Conservation (phyloP, 768 basidiomycete genomes). For the Calocybe gangraenosa region DNA sequence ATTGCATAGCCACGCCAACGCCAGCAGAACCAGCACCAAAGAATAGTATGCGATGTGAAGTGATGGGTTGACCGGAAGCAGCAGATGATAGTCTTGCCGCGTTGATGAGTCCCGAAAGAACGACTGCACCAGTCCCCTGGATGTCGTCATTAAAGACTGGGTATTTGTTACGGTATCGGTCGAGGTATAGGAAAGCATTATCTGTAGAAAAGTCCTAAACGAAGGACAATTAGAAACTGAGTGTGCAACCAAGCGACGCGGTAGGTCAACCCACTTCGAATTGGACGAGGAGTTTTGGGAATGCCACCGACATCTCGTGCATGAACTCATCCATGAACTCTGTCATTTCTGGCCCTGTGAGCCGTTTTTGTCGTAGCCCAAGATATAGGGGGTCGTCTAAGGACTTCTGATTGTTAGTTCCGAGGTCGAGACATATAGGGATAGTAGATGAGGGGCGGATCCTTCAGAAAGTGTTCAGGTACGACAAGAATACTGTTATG, state of each 20-base stretch:
- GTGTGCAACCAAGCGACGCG: neutral
- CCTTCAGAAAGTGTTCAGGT: slow-evolving; percentile 27
- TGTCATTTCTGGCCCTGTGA: slow-evolving; percentile 59
- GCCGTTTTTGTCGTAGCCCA: slow-evolving; percentile 71
- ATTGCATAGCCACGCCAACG: slow-evolving; percentile 87
- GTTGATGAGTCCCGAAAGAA: slow-evolving; percentile 86
- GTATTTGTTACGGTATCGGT: slow-evolving; percentile 69
- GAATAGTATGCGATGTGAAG: slow-evolving; percentile 67
- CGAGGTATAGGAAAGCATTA: slow-evolving; percentile 84
- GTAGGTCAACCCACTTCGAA: slow-evolving; percentile 53
- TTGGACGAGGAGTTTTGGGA: slow-evolving; percentile 82
- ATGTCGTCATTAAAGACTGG: slow-evolving; percentile 90
- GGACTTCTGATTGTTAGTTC: slow-evolving; percentile 79
- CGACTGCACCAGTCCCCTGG: slow-evolving; percentile 88
- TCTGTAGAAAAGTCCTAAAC: slow-evolving; percentile 85
- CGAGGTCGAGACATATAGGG: slow-evolving; percentile 84
- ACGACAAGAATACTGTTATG: neutral
- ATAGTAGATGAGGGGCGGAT: slow-evolving; percentile 75
- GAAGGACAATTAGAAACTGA: neutral
- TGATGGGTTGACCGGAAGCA: slow-evolving; percentile 64
- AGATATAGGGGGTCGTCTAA: slow-evolving; percentile 88
- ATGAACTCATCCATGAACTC: slow-evolving; percentile 95
- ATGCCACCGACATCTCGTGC: slow-evolving; percentile 67
- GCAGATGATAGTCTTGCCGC: slow-evolving; percentile 74
- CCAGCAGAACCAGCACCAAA: slow-evolving; percentile 91